A percentile compares a stretch with the other conserved stretches of the same genome.
These are phyloP conservation scores for Oryza meridionalis DNA, from an alignment of 176 grass and related monocot species.

Conservation along the genomic window DNA sequence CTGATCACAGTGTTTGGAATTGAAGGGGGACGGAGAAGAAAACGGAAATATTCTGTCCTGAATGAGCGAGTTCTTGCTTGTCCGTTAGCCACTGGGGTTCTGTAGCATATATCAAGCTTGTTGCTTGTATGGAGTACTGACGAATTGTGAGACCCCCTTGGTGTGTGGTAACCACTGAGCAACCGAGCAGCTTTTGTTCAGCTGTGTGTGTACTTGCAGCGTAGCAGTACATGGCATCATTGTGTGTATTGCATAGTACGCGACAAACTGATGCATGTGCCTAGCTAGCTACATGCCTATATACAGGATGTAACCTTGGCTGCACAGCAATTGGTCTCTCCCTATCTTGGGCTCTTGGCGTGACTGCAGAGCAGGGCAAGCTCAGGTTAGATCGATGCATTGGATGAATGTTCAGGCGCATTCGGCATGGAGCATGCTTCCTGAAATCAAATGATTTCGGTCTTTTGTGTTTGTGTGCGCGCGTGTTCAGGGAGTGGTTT, in stretches of 20 bases:
- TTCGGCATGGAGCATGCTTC: neutral
- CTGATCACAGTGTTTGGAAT: neutral
- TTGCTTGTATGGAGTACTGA: neutral
- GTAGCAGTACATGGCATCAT: constrained; percentile 26
- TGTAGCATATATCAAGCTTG: neutral
- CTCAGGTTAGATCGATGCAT: neutral
- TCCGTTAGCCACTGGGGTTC: constrained; percentile 14
- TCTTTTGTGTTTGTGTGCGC: neutral
- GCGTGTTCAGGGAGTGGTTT: neutral
- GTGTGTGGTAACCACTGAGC: neutral
- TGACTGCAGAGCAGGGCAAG: neutral
- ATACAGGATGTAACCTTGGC: neutral
- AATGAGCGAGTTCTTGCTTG: constrained; percentile 19
- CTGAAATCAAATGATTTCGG: neutral
- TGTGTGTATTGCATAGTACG: constrained; percentile 5
- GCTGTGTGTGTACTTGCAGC: neutral
- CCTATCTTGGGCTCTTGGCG: neutral
- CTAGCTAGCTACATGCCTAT: neutral
- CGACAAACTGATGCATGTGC: constrained; percentile 32
- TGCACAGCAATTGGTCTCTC: neutral
- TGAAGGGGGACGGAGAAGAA: neutral
- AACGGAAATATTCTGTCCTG: constrained; percentile 34
- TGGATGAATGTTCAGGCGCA: neutral
- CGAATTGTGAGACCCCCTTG: neutral
- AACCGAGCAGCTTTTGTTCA: neutral